Evolutionary conservation across 2,329 filamentous ascomycete genomes (phyloP), one percentile per base, ranked within the genome.

Genomic region (Aspergillus sp.): DNA sequence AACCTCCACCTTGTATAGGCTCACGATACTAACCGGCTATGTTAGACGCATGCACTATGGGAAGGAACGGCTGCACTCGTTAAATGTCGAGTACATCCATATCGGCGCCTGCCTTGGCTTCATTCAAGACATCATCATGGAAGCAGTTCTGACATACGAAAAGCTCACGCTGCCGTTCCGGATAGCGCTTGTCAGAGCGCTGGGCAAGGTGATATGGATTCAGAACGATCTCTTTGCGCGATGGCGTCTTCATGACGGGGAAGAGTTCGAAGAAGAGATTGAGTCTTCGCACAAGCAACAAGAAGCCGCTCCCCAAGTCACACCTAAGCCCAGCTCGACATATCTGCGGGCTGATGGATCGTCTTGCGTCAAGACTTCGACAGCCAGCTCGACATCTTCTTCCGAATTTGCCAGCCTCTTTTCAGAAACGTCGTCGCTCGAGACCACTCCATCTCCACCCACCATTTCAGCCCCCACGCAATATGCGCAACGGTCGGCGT

Each of bases 161-260:
- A 84, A 84, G 2, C 80, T 95, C 41, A 81, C 84, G 39, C 81
- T 91, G 68, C 80, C 82, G 60, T 84, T 85, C 75, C 93, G 93
- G 78, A 87, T 90, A 19, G 88, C 85, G 17, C 82, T 94, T 3
- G 83, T 93, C 51, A 90, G 89, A 72, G 91, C 91, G 0, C 80
- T 94, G 19, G 87, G 87, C 63, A 94, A 95, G 74, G 87, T 94
- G 23, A 88, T 94, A 65, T 94, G 91, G 90, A 92, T 94, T 65
- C 91, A 94, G 76, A 94, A 94, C 71, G 91, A 94, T 74, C 81
- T 94, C 25, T 91, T 94, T 74, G 89, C 90, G 15, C 90, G 89
- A 73, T 93, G 90, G 88, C 90, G 92, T 69, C 85, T 91, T 36
- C 81, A 84, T 36, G 88, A 91, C 65, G 87, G 88, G 51, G 84